These are phyloP conservation scores for Metarhizium robertsii DNA, from an alignment of 2,329 filamentous ascomycete species.

Conservation along the genomic window DNA sequence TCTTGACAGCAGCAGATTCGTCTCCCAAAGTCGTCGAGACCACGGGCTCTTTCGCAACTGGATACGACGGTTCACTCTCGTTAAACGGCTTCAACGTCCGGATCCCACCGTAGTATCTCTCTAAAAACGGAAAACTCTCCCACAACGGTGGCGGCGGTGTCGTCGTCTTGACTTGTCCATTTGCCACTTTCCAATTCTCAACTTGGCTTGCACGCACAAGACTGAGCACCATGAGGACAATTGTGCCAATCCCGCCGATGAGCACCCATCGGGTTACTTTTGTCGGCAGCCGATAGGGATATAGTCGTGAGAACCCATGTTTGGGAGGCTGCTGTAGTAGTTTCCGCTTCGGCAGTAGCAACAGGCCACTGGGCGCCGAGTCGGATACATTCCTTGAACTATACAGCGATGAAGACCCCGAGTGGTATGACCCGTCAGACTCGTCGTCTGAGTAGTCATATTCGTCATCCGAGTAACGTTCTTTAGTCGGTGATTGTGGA, in stretches of 20 bases:
- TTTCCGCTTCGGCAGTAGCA: constrained; percentile 32
- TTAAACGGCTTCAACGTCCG: constrained; percentile 55
- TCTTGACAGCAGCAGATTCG: constrained; percentile 4
- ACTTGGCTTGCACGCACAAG: constrained; percentile 65
- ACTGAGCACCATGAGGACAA: constrained; percentile 68
- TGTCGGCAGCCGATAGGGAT: constrained; percentile 56
- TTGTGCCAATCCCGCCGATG: constrained; percentile 55
- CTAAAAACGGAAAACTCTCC: constrained; percentile 79
- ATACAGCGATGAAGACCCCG: constrained; percentile 31
- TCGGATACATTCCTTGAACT: constrained; percentile 47
- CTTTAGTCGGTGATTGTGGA: constrained; percentile 32
- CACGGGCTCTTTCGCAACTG: constrained; percentile 49
- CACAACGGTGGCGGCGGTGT: constrained; percentile 60
- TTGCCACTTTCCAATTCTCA: constrained; percentile 54
- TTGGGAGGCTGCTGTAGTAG: neutral
- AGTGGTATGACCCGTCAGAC: constrained; percentile 26
- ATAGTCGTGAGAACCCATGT: constrained; percentile 17
- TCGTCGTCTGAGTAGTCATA: constrained; percentile 38
- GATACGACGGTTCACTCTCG: constrained; percentile 74
- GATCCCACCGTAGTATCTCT: constrained; percentile 84
- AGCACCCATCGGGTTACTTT: constrained; percentile 72
- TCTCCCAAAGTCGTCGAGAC: constrained; percentile 8
- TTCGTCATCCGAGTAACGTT: constrained; percentile 42
- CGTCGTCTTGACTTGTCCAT: constrained; percentile 33
- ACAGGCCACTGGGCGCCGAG: constrained; percentile 30